These are phyloP conservation scores for Botrytis fabae DNA, from an alignment of 2,329 filamentous ascomycete species.

Conservation along the genomic window DNA sequence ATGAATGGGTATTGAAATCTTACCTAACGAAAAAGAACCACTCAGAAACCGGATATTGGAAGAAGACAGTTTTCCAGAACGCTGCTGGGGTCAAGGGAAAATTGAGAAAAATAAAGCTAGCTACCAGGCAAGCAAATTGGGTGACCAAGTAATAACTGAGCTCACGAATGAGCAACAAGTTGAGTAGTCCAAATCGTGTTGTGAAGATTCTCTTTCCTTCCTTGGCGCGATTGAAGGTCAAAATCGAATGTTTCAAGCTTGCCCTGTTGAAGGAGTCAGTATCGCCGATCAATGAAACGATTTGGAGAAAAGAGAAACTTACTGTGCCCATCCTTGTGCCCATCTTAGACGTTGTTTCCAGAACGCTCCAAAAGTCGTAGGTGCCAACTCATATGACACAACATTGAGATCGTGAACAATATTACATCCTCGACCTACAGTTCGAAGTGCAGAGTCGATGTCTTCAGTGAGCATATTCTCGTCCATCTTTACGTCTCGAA, in stretches of 20 bases:
- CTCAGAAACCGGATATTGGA: conserved; percentile 49
- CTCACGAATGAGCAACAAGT: conserved; percentile 49
- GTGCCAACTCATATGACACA: conserved; percentile 51
- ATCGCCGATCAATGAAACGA: not conserved
- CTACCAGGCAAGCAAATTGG: conserved; percentile 49
- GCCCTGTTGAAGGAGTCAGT: conserved; percentile 33
- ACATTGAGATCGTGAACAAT: conserved; percentile 52
- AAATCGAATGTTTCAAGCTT: conserved; percentile 45
- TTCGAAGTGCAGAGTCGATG: conserved; percentile 51
- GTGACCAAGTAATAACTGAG: conserved; percentile 51
- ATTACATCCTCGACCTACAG: conserved; percentile 42
- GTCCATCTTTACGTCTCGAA: conserved; percentile 50
- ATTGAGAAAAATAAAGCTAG: conserved; percentile 47
- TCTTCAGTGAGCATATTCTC: conserved; percentile 52
- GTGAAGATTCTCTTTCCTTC: conserved; percentile 42
- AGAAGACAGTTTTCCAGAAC: conserved; percentile 48
- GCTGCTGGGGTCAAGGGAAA: conserved; percentile 45
- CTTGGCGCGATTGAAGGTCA: conserved; percentile 46
- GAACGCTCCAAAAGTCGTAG: conserved; percentile 47
- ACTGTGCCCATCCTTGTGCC: conserved; percentile 52
- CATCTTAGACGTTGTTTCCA: conserved; percentile 52
- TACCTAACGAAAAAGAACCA: conserved; percentile 50
- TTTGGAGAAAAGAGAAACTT: not conserved
- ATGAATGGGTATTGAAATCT: conserved; percentile 15
- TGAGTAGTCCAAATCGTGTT: conserved; percentile 48